Evolutionary conservation across 1,284 basidiomycete genomes (phyloP).

Genomic region (Cryptococcus sp.): DNA sequence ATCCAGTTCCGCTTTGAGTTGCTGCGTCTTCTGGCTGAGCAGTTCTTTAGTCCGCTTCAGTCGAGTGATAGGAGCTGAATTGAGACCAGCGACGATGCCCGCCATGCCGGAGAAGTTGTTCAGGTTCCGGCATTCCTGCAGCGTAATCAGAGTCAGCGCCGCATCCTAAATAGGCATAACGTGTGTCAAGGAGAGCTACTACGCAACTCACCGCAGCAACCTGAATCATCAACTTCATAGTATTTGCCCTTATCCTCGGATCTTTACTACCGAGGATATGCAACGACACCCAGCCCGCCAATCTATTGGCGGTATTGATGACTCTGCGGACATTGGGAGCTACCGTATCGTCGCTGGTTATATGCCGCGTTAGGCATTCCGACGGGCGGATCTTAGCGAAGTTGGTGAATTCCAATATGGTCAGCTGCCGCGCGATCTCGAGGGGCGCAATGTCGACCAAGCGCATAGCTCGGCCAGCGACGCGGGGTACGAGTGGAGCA

Average conservation of each 20-base stretch:
- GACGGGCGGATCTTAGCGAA: conserved; percentile 87
- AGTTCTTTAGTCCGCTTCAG: conserved; percentile 83
- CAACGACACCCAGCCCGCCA: conserved; percentile 84
- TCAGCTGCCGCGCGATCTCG: conserved; percentile 91
- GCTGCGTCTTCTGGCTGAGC: conserved; percentile 53
- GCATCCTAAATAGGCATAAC: neutral
- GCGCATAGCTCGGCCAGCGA: conserved; percentile 30
- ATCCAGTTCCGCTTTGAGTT: conserved; percentile 66
- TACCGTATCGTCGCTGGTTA: conserved; percentile 29
- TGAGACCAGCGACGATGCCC: conserved; percentile 90
- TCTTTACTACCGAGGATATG: conserved; percentile 79
- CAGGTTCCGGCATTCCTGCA: conserved; percentile 77
- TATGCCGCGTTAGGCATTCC: conserved; percentile 74
- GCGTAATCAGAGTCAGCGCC: neutral
- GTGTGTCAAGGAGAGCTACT: neutral
- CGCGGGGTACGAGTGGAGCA: conserved; percentile 38
- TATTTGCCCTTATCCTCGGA: conserved; percentile 72
- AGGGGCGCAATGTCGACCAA: conserved; percentile 64
- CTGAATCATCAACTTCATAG: conserved; percentile 86
- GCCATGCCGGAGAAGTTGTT: conserved; percentile 99
- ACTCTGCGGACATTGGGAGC: conserved; percentile 65
- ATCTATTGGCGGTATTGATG: conserved; percentile 83
- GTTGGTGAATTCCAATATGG: conserved; percentile 82
- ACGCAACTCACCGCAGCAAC: conserved; percentile 75
- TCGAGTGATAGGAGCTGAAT: conserved; percentile 87